These are phyloP conservation scores for Funneliformis caledonium DNA, from an alignment of 371 early-diverging fungal genomes.

Conservation along the genomic window DNA sequence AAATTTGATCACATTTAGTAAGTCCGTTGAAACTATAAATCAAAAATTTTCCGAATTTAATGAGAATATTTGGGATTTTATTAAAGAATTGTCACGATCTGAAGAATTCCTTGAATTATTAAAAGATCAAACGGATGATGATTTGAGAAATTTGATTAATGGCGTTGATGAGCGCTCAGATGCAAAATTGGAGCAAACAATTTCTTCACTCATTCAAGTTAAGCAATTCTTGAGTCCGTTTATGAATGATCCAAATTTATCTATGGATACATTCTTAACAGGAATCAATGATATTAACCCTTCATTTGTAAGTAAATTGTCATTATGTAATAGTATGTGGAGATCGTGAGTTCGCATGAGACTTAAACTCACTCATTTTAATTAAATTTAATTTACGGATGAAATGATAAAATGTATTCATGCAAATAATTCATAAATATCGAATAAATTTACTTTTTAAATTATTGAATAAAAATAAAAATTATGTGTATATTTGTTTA, in stretches of 20 bases:
- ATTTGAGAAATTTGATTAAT: conserved; percentile 37
- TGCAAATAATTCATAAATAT: too few relatives aligned
- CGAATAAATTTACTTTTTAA: too few relatives aligned
- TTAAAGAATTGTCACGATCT: conserved; percentile 28
- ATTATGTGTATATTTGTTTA: too few relatives aligned
- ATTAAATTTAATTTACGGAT: too few relatives aligned
- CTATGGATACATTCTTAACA: background rate
- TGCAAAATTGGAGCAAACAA: conserved; percentile 29
- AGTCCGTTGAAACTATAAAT: background rate
- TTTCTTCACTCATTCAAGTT: conserved; percentile 39
- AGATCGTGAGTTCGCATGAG: too few relatives aligned
- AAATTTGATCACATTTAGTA: background rate
- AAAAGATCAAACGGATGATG: conserved; percentile 6
- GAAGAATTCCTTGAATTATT: conserved; percentile 29
- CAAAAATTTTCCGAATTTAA: background rate
- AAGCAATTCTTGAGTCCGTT: conserved; percentile 37
- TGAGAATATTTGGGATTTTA: conserved; percentile 35
- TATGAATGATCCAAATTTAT: background rate
- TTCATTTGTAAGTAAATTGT: conserved; percentile 18
- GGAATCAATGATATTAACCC: conserved; percentile 22
- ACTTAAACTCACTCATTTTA: too few relatives aligned
- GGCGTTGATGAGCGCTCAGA: conserved; percentile 35
- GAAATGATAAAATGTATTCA: too few relatives aligned
- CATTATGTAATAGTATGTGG: conserved; percentile 36
- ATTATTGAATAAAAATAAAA: too few relatives aligned